Percentiles rank a stretch among this genome's conserved stretches.
phyloP scores from a whole-genome alignment of 805 yeast species.

The fission yeast (Schizosaccharomyces pombe) region DNA sequence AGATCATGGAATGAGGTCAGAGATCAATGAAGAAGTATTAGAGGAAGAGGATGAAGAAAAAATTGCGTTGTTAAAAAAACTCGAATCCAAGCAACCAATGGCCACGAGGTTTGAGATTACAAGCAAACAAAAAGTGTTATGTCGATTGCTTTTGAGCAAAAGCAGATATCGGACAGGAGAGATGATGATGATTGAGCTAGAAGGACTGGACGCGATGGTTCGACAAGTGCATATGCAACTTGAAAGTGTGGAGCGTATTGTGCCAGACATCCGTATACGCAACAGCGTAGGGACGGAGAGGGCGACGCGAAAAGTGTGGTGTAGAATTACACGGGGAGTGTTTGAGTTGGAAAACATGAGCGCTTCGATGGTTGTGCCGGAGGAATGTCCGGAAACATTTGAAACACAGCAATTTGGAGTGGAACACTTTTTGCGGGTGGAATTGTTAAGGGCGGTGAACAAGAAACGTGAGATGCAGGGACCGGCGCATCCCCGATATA shows the following conservation, averaged over 20 bases:
- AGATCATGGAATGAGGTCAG: too few species aligned
- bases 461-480: not conserved
- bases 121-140: constrained; percentile 20
- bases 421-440: not conserved
- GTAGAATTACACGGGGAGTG: constrained; percentile 12
- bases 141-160: constrained; percentile 20
- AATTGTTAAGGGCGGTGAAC: not conserved
- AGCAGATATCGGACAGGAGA: constrained; percentile 17
- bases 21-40: constrained; percentile 5
- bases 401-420: not conserved
- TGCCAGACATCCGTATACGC: constrained; percentile 12
- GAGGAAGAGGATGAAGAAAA: constrained; percentile 9
- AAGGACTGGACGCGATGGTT: constrained; percentile 15
- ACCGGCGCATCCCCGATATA: not conserved
- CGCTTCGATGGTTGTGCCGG: constrained; percentile 15
- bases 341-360: constrained; percentile 10
- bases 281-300: constrained; percentile 10
- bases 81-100: not conserved
- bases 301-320: constrained; percentile 12
- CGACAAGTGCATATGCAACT: constrained; percentile 20
- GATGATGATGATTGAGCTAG: constrained; percentile 19
- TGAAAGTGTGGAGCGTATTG: constrained; percentile 18
- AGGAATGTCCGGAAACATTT: constrained; percentile 17
- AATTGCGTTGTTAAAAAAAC: constrained; percentile 6
- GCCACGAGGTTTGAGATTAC: constrained; percentile 19